These are phyloP conservation scores for Vitis hybrid DNA, from an alignment of 177 flowering plant species.

Conservation along the genomic window DNA sequence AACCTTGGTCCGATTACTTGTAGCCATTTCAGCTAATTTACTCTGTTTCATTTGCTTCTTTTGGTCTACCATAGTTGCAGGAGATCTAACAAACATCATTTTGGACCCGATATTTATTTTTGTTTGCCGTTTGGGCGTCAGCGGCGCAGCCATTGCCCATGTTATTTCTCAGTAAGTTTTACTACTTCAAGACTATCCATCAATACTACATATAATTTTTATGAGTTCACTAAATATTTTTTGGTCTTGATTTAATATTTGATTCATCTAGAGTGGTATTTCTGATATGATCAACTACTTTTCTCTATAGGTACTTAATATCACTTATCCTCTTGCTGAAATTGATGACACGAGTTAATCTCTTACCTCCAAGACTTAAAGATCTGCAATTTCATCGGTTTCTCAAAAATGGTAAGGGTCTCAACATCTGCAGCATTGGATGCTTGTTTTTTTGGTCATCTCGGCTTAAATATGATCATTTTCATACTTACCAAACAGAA, in stretches of 20 bases:
- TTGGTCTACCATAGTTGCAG: conserved; percentile 27
- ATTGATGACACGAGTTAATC: conserved; percentile 57
- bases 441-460: neutral
- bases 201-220: too few relatives aligned
- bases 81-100: conserved; percentile 36
- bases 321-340: conserved; percentile 61
- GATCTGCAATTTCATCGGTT: conserved; percentile 71
- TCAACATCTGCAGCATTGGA: neutral
- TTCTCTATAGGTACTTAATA: conserved; percentile 65
- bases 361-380: conserved; percentile 68
- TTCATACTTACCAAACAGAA: too few relatives aligned
- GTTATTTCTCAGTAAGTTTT: conserved; percentile 50
- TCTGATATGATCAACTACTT: too few relatives aligned
- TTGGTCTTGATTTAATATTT: too few relatives aligned
- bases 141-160: conserved; percentile 57
- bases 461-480: neutral
- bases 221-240: too few relatives aligned
- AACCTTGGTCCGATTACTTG: too few relatives aligned
- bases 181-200: too few relatives aligned
- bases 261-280: too few relatives aligned
- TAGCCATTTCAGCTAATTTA: too few relatives aligned
- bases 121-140: conserved; percentile 32
- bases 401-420: conserved; percentile 68
- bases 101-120: conserved; percentile 49
- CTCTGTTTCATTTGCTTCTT: neutral